phyloP scores from a whole-genome alignment of 371 early-diverging fungal species.

The Apophysomyces variabilis region DNA sequence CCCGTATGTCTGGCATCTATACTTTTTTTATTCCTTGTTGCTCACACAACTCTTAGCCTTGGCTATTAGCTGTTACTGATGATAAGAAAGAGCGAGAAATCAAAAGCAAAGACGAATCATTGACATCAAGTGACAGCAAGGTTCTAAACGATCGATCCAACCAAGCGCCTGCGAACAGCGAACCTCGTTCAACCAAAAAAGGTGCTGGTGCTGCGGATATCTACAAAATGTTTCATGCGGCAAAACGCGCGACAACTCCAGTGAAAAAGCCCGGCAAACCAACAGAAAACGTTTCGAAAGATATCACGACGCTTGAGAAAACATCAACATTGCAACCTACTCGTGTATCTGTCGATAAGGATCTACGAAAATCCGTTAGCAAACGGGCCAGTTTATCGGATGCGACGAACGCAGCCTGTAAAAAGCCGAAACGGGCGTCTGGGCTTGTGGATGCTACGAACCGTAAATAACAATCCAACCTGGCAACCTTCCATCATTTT shows the following conservation, averaged over 20 bases:
- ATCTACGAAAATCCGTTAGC: not conserved
- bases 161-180: not conserved
- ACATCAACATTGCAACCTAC: constrained; percentile 1
- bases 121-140: not conserved
- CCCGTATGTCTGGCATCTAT: constrained; percentile 12
- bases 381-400: not conserved
- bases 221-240: constrained; percentile 5
- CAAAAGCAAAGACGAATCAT: not conserved
- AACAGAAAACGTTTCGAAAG: not conserved
- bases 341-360: not conserved
- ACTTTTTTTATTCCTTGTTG: not conserved
- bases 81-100: not conserved
- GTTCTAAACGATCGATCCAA: not conserved
- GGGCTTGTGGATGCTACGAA: not conserved
- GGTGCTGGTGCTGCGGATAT: not conserved
- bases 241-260: not conserved
- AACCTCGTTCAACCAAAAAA: constrained; percentile 1
- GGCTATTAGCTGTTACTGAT: constrained; percentile 1
- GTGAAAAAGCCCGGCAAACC: not conserved
- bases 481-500: not conserved
- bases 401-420: constrained; percentile 2
- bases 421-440: not conserved
- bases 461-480: not conserved
- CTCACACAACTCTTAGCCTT: not conserved
- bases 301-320: not conserved